phyloP scores from a whole-genome alignment of 2,329 filamentous ascomycete genomes.

The Cryphonectria naterciae region DNA sequence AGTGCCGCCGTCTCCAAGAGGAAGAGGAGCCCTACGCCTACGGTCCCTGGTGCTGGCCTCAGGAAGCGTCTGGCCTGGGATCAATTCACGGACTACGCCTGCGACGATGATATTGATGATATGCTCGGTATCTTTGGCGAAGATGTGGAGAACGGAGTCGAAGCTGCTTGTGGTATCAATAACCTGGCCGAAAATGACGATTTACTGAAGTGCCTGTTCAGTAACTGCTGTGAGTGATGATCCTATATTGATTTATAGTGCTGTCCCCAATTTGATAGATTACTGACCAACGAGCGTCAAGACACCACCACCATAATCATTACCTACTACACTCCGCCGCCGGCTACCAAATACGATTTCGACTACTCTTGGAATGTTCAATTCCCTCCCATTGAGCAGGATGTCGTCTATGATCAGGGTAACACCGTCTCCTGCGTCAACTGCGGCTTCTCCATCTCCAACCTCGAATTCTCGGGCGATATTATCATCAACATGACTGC shows the following conservation, averaged over 20 bases:
- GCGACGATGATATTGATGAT: constrained; percentile 1
- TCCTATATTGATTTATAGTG: not conserved
- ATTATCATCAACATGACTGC: constrained; percentile 11
- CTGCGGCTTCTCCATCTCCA: constrained; percentile 12
- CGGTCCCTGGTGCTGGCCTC: not conserved
- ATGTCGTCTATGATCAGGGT: not conserved
- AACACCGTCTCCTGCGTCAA: constrained; percentile 6
- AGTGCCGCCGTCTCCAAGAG: not conserved
- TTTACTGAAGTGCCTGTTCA: not conserved
- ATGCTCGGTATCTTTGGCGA: constrained; percentile 2
- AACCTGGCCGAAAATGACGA: not conserved
- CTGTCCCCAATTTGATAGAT: not conserved
- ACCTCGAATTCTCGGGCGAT: constrained; percentile 6
- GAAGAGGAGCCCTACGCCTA: not conserved
- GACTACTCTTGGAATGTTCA: constrained; percentile 12
- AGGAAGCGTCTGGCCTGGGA: constrained; percentile 8
- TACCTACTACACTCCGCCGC: not conserved
- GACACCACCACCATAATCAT: not conserved
- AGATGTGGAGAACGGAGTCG: not conserved
- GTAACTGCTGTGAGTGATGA: not conserved
- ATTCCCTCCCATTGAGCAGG: constrained; percentile 12
- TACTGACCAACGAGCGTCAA: not conserved
- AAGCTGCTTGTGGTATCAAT: not conserved
- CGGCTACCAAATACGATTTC: not conserved
- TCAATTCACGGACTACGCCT: constrained; percentile 3